A percentile compares a stretch with the other conserved stretches of the same genome.
phyloP scores from a whole-genome alignment of 108 stramenopile genomes.

The Nitzschia sp. region DNA sequence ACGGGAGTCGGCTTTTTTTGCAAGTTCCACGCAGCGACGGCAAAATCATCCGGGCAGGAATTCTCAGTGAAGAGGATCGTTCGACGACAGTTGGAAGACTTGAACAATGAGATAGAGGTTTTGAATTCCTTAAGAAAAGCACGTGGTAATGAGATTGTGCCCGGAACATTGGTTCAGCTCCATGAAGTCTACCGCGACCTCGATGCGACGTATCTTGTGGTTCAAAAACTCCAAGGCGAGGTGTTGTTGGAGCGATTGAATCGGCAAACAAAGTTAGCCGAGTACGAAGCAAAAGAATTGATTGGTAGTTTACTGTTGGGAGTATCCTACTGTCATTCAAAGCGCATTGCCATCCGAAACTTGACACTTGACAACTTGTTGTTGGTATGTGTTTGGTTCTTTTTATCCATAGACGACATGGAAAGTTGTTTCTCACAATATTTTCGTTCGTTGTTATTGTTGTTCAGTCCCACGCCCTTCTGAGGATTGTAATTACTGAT shows the following conservation, averaged over 20 bases:
- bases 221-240: constrained; percentile 76
- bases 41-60: constrained; percentile 37
- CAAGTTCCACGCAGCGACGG: constrained; percentile 43
- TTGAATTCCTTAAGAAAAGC: constrained; percentile 35
- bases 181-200: constrained; percentile 63
- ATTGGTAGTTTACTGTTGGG: constrained; percentile 57
- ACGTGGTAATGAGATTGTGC: constrained; percentile 40
- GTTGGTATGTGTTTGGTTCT: constrained; percentile 44
- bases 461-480: constrained; percentile 51
- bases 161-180: constrained; percentile 38
- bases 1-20: constrained; percentile 61
- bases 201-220: constrained; percentile 56
- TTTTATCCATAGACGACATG: too few species aligned
- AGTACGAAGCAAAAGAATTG: constrained; percentile 79
- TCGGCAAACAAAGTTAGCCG: constrained; percentile 66
- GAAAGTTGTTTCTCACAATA: constrained; percentile 41
- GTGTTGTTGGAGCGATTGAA: constrained; percentile 89
- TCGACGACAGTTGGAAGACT: constrained; percentile 48
- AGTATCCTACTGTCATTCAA: constrained; percentile 67
- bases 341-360: constrained; percentile 85
- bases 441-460: background rate
- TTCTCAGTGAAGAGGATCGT: constrained; percentile 59
- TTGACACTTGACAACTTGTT: constrained; percentile 85
- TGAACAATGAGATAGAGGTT: constrained; percentile 55
- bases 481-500: constrained; percentile 86